Evolutionary conservation across 305 asterid species (phyloP).

Genomic region (Fraxinus nigra): DNA sequence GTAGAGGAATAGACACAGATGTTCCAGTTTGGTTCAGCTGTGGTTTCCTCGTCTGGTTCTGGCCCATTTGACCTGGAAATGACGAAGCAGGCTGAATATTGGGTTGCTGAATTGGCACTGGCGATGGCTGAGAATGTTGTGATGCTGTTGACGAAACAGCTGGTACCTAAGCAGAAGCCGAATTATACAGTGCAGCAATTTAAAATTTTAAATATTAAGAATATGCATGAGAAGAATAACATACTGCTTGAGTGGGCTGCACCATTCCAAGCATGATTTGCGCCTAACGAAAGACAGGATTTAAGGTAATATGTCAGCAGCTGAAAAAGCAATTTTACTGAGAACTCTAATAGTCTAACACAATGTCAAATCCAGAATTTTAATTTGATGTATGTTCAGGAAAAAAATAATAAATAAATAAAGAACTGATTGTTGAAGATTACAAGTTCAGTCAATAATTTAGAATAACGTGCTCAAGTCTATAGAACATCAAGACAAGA

Average conservation of each 20-base stretch:
- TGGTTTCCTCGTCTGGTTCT: constrained; percentile 65
- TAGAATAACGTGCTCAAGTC: neutral
- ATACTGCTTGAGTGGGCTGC: constrained; percentile 73
- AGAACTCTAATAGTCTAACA: neutral
- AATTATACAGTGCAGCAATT: constrained; percentile 21
- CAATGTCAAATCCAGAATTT: neutral
- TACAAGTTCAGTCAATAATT: neutral
- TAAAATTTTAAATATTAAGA: constrained; percentile 22
- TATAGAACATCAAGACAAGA: constrained; percentile 2
- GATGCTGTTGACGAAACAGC: constrained; percentile 47
- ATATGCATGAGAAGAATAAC: constrained; percentile 21
- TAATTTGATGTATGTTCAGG: neutral
- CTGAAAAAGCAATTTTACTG: constrained; percentile 5
- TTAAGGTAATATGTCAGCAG: constrained; percentile 18
- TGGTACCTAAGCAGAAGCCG: constrained; percentile 45
- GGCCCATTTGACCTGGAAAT: constrained; percentile 52
- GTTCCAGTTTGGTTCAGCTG: constrained; percentile 49
- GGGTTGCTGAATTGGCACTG: constrained; percentile 49
- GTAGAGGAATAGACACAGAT: constrained; percentile 44
- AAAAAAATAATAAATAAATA: neutral
- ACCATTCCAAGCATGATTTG: constrained; percentile 99
- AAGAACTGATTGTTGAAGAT: constrained; percentile 3
- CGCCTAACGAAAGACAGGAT: constrained; percentile 49
- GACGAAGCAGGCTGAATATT: constrained; percentile 50
- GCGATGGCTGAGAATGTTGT: constrained; percentile 54